These are phyloP conservation scores for Ustilago curta DNA, from an alignment of 1,284 basidiomycete genomes.

Conservation along the genomic window DNA sequence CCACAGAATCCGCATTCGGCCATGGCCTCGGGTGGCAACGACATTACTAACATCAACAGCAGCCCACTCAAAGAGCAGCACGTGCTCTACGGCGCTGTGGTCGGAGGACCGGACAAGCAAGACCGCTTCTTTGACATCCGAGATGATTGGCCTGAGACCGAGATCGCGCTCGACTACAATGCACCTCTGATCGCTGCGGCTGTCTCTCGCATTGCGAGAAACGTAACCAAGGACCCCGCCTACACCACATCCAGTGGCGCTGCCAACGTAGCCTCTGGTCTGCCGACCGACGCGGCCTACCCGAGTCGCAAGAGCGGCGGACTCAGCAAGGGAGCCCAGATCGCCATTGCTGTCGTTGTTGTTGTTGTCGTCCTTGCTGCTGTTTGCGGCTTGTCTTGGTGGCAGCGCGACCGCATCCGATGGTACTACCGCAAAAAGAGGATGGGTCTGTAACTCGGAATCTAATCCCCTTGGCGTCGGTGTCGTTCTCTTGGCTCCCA, in stretches of 20 bases:
- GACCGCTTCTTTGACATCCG: slow-evolving; percentile 86
- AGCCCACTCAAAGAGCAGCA: slow-evolving; percentile 78
- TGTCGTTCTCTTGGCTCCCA: neutral
- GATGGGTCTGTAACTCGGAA: slow-evolving; percentile 36
- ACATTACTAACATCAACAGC: slow-evolving; percentile 78
- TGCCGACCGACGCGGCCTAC: slow-evolving; percentile 38
- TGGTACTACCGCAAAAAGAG: slow-evolving; percentile 52
- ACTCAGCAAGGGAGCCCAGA: slow-evolving; percentile 72
- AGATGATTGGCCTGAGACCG: slow-evolving; percentile 82
- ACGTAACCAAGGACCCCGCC: slow-evolving; percentile 80
- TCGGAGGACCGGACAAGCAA: slow-evolving; percentile 83
- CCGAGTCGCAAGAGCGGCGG: slow-evolving; percentile 17
- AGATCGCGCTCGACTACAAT: slow-evolving; percentile 79
- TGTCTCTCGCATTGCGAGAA: slow-evolving; percentile 77
- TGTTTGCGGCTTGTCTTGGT: slow-evolving; percentile 73
- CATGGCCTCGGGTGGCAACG: slow-evolving; percentile 80
- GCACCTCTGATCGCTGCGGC: slow-evolving; percentile 85
- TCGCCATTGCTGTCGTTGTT: slow-evolving; percentile 78
- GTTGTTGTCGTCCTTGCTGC: slow-evolving; percentile 76
- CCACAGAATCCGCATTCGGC: slow-evolving; percentile 89
- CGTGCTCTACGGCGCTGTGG: slow-evolving; percentile 84
- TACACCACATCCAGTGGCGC: slow-evolving; percentile 72
- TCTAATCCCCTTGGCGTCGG: too few relatives aligned
- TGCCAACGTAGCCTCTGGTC: slow-evolving; percentile 38
- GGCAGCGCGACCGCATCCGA: slow-evolving; percentile 60